Conservation (phyloP, 208 protist species). For the Leishmania aethiopica region DNA sequence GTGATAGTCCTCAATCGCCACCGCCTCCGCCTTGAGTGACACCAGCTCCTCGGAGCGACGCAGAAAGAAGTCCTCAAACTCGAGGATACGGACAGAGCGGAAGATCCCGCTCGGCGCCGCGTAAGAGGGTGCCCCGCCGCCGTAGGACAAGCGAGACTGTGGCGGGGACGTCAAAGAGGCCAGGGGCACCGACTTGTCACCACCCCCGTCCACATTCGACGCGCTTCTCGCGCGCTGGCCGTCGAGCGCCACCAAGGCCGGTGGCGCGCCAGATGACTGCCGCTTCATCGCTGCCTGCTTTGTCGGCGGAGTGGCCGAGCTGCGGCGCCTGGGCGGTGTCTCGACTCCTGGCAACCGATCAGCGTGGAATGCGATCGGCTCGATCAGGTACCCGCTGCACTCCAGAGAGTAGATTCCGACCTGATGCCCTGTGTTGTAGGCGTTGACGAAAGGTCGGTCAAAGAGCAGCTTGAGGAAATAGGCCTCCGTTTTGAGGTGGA, state of each 20-base stretch:
- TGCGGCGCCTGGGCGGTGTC: conserved; percentile 1
- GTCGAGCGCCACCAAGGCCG: neutral
- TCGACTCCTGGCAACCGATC: conserved; percentile 10
- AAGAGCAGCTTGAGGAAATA: conserved; percentile 92
- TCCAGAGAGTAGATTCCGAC: conserved; percentile 88
- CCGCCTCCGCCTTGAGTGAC: conserved; percentile 76
- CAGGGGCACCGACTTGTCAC: neutral
- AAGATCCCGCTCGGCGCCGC: conserved; percentile 31
- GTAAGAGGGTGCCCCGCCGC: neutral
- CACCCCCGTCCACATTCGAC: neutral
- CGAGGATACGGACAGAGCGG: conserved; percentile 78
- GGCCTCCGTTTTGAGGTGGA: conserved; percentile 81
- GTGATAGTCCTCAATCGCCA: conserved; percentile 70
- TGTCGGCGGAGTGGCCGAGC: neutral
- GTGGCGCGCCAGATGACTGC: neutral
- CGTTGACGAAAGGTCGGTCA: conserved; percentile 67
- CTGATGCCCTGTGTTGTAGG: conserved; percentile 72
- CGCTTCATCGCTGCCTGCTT: neutral
- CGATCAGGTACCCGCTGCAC: conserved; percentile 54
- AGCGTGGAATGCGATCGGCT: conserved; percentile 25
- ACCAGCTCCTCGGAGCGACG: conserved; percentile 82
- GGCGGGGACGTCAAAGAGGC: neutral
- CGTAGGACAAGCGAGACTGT: neutral
- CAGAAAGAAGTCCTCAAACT: conserved; percentile 90
- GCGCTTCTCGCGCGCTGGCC: neutral